Evolutionary conservation across 352 stramenopile species (phyloP), one percentile per base, ranked within the genome.

Genomic region (Pythium sukuiense): DNA sequence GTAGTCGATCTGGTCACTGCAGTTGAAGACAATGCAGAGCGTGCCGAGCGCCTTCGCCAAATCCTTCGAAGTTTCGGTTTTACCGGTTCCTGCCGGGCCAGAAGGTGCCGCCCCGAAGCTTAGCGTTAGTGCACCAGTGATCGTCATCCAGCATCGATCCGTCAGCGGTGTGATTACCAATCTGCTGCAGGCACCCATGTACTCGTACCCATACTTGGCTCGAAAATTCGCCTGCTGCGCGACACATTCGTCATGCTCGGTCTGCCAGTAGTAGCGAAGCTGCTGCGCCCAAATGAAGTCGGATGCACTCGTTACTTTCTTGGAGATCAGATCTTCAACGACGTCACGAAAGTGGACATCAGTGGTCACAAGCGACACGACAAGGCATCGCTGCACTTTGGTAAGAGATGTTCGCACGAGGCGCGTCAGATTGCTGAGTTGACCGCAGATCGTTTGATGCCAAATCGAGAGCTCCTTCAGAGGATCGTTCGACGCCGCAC

Each of bases 21-120:
- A 99, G 68, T 98, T 98, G 69, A 98, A 98, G 18, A 98, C 95
- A 62, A 98, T 97, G 61, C 91, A 98, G 0, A 96, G 81, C 30
- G 97, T 95, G 1, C 89, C 93, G 1, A 98, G 76, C 1, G 85
- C 90, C 65, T 95, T 92, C 11, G 90, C 93, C 16, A 99, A 72
- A 71, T 98, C 95, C 69, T 98, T 98, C 0, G 89, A 97, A 1
- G 93, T 98, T 73, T 98, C 95, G 0, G 94, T 98, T 68, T 99
- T 99, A 3, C 92, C 85, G 3, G 91, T 98, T 20, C 92, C 92
- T 11, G 92, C 89, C 12, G 92, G 89, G 20, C 92, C 92, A 5
- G 92, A 95, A 7, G 92, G 92, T 1, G 92, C 86, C 6, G 87
- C 93, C 9, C 93, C 93, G 27, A 97, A 90, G n/a, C 76, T 82